Evolutionary conservation across 352 stramenopile species (phyloP).

Genomic region (Globisporangium middletonii): DNA sequence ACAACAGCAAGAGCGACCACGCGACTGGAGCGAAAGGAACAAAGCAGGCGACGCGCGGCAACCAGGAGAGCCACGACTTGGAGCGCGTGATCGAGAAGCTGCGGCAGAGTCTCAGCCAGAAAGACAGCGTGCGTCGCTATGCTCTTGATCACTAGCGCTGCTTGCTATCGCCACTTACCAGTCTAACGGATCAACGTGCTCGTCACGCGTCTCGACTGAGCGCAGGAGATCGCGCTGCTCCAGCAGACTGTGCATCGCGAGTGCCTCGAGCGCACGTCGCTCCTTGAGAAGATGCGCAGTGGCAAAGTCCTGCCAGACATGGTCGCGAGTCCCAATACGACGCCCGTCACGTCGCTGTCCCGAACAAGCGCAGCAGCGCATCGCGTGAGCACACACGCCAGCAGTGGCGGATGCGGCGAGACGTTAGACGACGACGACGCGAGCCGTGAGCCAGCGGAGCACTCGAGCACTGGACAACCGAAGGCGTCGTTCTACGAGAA

Average conservation of each 20-base stretch:
- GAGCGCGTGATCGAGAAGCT: slow-evolving; percentile 41
- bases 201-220: background rate
- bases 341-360: too few species aligned
- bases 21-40: too few species aligned
- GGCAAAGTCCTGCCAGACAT: slow-evolving; percentile 62
- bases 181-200: too few species aligned
- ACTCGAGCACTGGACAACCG: slow-evolving; percentile 16
- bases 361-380: too few species aligned
- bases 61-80: slow-evolving; percentile 40
- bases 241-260: slow-evolving; percentile 81
- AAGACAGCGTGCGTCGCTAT: slow-evolving; percentile 31
- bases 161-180: background rate
- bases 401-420: background rate
- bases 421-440: slow-evolving; percentile 21
- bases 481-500: slow-evolving; percentile 77
- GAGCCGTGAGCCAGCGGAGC: slow-evolving; percentile 7
- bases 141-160: background rate
- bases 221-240: slow-evolving; percentile 64
- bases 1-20: too few species aligned
- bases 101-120: slow-evolving; percentile 33
- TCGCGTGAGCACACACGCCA: background rate
- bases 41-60: slow-evolving; percentile 6
- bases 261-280: slow-evolving; percentile 71
- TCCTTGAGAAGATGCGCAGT: slow-evolving; percentile 68
- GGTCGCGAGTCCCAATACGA: background rate